Conservation (phyloP, 2,329 filamentous ascomycete species). For the Colletotrichum higginsianum region DNA sequence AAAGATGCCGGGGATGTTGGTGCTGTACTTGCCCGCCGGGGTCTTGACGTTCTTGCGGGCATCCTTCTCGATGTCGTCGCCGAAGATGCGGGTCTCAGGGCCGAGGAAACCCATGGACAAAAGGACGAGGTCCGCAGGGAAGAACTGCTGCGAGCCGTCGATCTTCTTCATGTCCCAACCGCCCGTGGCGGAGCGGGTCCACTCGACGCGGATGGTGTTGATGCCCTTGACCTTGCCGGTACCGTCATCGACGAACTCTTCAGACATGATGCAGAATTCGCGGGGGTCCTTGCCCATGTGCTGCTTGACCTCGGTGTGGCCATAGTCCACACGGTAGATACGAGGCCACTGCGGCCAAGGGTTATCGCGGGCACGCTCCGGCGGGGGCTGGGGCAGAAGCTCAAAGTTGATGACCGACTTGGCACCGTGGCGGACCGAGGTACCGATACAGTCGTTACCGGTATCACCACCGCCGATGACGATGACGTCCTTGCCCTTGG, state of each 20-base stretch:
- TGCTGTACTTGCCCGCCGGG: conserved; percentile 86
- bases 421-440: conserved; percentile 93
- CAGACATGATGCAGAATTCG: conserved; percentile 98
- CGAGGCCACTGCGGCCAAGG: conserved; percentile 99
- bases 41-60: conserved; percentile 97
- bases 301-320: conserved; percentile 94
- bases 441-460: conserved; percentile 98
- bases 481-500: conserved; percentile 95
- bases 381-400: conserved; percentile 90
- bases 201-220: conserved; percentile 95
- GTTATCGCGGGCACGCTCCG: conserved; percentile 92
- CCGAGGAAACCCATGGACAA: conserved; percentile 98
- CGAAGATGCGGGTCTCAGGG: conserved; percentile 89
- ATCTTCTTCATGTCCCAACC: conserved; percentile 99
- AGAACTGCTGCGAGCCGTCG: conserved; percentile 93
- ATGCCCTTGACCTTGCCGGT: conserved; percentile 92
- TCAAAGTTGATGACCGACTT: conserved; percentile 98
- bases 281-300: conserved; percentile 97
- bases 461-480: conserved; percentile 99
- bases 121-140: conserved; percentile 94
- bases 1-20: conserved; percentile 90
- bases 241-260: conserved; percentile 94
- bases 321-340: conserved; percentile 98
- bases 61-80: conserved; percentile 92
- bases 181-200: conserved; percentile 89